Conservation (phyloP, 805 yeast genomes). For the Candida rishiriensis region DNA sequence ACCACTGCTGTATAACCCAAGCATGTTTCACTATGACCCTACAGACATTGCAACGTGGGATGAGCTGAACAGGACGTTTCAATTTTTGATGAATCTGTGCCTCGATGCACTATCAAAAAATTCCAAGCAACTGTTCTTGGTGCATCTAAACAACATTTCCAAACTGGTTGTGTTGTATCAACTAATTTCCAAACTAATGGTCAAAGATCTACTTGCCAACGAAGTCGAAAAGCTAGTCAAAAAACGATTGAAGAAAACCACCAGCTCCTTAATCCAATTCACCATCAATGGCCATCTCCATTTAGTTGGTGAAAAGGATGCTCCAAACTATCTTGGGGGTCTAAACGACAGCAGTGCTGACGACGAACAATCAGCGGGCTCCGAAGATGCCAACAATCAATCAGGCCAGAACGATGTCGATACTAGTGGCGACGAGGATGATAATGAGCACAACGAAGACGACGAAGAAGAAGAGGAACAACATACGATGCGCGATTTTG, state of each 20-base stretch:
- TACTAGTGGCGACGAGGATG: no score
- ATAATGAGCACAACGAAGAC: not conserved
- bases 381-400: conserved; percentile 1
- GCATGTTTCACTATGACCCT: conserved; percentile 53
- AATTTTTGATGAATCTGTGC: conserved; percentile 43
- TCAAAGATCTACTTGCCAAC: conserved; percentile 44
- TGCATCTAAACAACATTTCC: conserved; percentile 50
- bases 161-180: conserved; percentile 50
- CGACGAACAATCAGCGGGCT: conserved; percentile 9
- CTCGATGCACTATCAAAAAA: conserved; percentile 47
- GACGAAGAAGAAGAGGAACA: not conserved
- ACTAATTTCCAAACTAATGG: conserved; percentile 49
- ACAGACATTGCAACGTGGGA: conserved; percentile 61
- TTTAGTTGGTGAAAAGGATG: conserved; percentile 33
- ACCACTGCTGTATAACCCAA: conserved; percentile 26
- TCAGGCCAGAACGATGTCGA: not conserved
- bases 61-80: conserved; percentile 43
- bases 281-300: conserved; percentile 63
- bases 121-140: conserved; percentile 47
- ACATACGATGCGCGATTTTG: no score
- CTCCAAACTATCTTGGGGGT: conserved; percentile 22
- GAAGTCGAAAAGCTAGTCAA: conserved; percentile 44
- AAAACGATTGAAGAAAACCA: conserved; percentile 46
- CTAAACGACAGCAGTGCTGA: conserved; percentile 12
- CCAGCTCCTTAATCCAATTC: conserved; percentile 54